Evolutionary conservation across 768 basidiomycete species (phyloP), one percentile per base, ranked within the genome.

Genomic region (Agrocybe pediades): DNA sequence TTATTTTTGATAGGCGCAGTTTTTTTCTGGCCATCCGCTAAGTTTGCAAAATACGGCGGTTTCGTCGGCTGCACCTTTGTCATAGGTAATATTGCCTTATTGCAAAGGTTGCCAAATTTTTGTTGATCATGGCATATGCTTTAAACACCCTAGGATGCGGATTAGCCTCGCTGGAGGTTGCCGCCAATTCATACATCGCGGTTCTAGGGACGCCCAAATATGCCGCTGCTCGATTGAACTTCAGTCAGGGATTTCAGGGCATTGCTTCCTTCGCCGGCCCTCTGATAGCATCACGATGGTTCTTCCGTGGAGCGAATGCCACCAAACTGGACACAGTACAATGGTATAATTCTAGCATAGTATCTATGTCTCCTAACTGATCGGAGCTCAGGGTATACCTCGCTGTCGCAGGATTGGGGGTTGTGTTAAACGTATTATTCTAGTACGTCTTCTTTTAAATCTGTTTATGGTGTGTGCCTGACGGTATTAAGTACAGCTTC

Each of bases 211-310:
- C 81, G 2, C 84, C 84, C 23, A 83, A 83, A 61, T 85, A 85
- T 65, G 88, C 88, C 44, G 86, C 87, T 13, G 84, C 86, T 61
- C 79, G 89, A 24, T 76, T 92, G 47, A 90, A 89, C 66, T 87
- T 90, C 67, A 87, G 86, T 55, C 90, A 91, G 70, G 86, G 86
- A 3, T 89, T 87, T 73, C 87, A 89, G 62, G 89, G 88, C 20
- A 74, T 91, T 40, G 88, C 88, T 0, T 82, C 83, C 3, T 89
- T 90, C 64, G 75, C 82, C 8, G 84, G 90, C 2, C 88, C 89
- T 17, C 77, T 90, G 59, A 90, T 90, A 60, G 88, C 87, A 20
- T 82, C 86, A 3, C 75, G 82, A 49, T 89, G 82, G 77, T 91
- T 90, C 73, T 88, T 90, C 76, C 73, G 71, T 1, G 88, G 83